These are phyloP conservation scores for Schoenoplectus tabernaemontani DNA, from an alignment of 202 grass and related monocot species.

Conservation along the genomic window DNA sequence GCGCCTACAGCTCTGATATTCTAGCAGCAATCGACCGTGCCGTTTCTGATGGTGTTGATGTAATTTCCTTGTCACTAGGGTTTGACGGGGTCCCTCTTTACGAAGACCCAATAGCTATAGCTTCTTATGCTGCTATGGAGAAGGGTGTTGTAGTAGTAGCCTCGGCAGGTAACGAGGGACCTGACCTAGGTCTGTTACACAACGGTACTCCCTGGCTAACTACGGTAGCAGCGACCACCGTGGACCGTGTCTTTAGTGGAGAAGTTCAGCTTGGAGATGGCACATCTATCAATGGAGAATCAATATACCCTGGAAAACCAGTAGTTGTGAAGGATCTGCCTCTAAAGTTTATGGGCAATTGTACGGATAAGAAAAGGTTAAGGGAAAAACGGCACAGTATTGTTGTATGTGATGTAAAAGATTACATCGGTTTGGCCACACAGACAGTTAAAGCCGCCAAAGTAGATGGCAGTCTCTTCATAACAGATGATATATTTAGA, in stretches of 20 bases:
- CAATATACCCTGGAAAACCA: constrained; percentile 37
- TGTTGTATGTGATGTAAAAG: constrained; percentile 35
- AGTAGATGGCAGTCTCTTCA: constrained; percentile 51
- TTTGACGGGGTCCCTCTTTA: constrained; percentile 30
- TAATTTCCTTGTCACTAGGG: constrained; percentile 65
- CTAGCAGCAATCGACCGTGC: constrained; percentile 58
- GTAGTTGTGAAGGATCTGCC: constrained; percentile 15
- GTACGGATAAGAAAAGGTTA: constrained; percentile 35
- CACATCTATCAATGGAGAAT: constrained; percentile 25
- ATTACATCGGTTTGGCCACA: neutral
- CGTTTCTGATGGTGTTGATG: constrained; percentile 50
- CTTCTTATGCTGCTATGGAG: constrained; percentile 55
- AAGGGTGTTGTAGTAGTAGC: constrained; percentile 58
- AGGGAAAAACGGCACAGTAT: constrained; percentile 18
- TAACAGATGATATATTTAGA: constrained; percentile 20
- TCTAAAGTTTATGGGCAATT: constrained; percentile 41
- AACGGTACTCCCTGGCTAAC: constrained; percentile 69
- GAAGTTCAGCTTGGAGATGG: constrained; percentile 29
- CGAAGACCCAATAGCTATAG: constrained; percentile 55
- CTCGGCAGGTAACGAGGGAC: constrained; percentile 51
- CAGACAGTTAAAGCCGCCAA: neutral
- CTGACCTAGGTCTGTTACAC: constrained; percentile 24
- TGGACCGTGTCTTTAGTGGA: constrained; percentile 44
- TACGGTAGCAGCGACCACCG: constrained; percentile 49
- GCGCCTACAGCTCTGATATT: constrained; percentile 43